phyloP scores from a whole-genome alignment of 2,329 filamentous ascomycete genomes.

The Colletotrichum cereale region DNA sequence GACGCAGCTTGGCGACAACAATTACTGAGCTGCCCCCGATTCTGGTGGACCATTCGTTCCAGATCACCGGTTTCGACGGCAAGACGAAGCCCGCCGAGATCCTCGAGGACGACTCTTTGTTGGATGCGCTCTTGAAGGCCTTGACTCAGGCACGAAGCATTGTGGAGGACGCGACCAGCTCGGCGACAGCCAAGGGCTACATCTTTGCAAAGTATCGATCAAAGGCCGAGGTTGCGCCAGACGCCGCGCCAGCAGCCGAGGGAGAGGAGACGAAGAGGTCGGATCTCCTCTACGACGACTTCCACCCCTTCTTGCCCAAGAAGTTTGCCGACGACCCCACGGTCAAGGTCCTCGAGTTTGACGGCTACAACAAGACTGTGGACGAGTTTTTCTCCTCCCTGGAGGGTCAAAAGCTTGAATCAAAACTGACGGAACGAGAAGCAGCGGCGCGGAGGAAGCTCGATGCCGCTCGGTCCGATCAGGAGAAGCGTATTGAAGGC shows the following conservation, averaged over 20 bases:
- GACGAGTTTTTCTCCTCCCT: constrained; percentile 98
- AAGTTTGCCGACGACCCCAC: constrained; percentile 79
- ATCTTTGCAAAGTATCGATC: constrained; percentile 81
- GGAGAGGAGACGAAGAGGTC: constrained; percentile 54
- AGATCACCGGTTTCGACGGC: constrained; percentile 76
- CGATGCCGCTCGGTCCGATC: constrained; percentile 85
- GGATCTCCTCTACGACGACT: constrained; percentile 87
- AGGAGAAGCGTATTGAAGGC: constrained; percentile 85
- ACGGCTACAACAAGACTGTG: constrained; percentile 91
- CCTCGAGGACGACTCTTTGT: constrained; percentile 71
- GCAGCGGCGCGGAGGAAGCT: constrained; percentile 85
- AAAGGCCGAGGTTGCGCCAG: constrained; percentile 39
- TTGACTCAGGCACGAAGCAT: constrained; percentile 78
- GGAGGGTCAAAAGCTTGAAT: constrained; percentile 92
- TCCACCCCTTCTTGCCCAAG: constrained; percentile 88
- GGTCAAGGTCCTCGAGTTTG: constrained; percentile 79
- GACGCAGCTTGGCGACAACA: constrained; percentile 83
- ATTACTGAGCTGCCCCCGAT: constrained; percentile 92
- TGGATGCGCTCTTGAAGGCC: constrained; percentile 76
- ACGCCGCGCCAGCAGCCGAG: constrained; percentile 46
- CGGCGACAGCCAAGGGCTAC: constrained; percentile 80
- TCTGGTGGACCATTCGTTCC: constrained; percentile 87
- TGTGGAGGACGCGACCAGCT: constrained; percentile 75
- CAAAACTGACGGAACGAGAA: constrained; percentile 84
- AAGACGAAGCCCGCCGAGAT: constrained; percentile 76